These are phyloP conservation scores for Neurospora sp. DNA, from an alignment of 2,329 filamentous ascomycete species.

Conservation along the genomic window DNA sequence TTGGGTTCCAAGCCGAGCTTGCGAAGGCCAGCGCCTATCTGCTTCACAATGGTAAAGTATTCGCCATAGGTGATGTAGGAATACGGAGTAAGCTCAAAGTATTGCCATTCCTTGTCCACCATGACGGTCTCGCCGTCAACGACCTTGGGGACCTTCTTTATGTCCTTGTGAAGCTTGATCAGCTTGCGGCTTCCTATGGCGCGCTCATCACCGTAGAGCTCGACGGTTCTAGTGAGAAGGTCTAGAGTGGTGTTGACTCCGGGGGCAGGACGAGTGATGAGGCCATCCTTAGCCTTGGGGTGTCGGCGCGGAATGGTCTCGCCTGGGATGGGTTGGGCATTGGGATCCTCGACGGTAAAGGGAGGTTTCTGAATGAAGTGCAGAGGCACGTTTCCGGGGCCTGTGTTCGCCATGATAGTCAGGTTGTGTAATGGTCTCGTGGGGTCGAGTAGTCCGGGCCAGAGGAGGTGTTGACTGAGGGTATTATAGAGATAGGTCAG, in stretches of 20 bases:
- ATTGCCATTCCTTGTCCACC: constrained; percentile 86
- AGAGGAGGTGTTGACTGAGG: not conserved
- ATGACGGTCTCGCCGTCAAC: constrained; percentile 69
- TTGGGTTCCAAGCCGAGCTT: constrained; percentile 59
- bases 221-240: constrained; percentile 60
- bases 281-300: constrained; percentile 57
- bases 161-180: constrained; percentile 69
- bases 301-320: constrained; percentile 80
- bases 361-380: constrained; percentile 58
- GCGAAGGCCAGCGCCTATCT: constrained; percentile 63
- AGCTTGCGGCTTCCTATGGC: constrained; percentile 64
- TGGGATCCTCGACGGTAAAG: constrained; percentile 64
- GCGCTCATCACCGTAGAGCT: constrained; percentile 49
- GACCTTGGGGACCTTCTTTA: constrained; percentile 82
- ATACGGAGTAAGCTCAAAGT: constrained; percentile 74
- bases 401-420: constrained; percentile 28
- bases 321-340: constrained; percentile 58
- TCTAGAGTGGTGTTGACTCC: constrained; percentile 72
- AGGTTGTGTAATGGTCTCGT: not conserved
- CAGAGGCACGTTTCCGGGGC: constrained; percentile 35
- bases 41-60: constrained; percentile 60
- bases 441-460: not conserved
- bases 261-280: constrained; percentile 54
- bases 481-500: not conserved
- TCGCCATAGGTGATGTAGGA: constrained; percentile 69